Base-by-base conservation (phyloP, 164 flowering plant species). In the Vitis vinifera region DNA sequence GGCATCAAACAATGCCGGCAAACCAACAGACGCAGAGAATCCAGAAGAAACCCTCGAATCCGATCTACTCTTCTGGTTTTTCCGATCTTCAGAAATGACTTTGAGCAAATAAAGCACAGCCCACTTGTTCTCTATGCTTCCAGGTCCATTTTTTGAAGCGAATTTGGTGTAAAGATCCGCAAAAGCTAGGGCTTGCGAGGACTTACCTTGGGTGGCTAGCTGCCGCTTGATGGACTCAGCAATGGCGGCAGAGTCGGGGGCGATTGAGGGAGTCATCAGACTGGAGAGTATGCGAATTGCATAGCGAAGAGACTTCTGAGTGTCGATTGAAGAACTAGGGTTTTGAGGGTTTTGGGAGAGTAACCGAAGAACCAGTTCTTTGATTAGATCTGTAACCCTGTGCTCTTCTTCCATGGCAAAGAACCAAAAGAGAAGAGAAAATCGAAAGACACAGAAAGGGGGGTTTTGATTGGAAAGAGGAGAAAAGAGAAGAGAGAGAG, bases 191-290 rank as follows among this genome's bases (percentile, higher is more conserved):
- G 98, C 98, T 50, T 88, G 83, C 17, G 96, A 91, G 59, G 98
- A 89, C 69, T 85, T 88, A 79, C 98, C 98, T 70, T 88, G 85
- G 55, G 87, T 82, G 67, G 89, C 98, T 65, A 93, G 91, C 2
- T 78, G 87, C 19, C 97, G 91, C 84, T 91, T 96, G 85, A 93
- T 83, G 72, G 98, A 86, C 63, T 96, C 98, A 4, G 93, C 97
- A 78, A 96, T 81, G 66, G 98, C 89, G 55, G 91, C 73, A 50
- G 91, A 88, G 68, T 93, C 99, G 8, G 86, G 75, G 9, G 96
- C 76, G 65, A 92, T 77, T 9, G 99, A 91, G 0, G 99, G 99
- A 0, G 95, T 79, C 79, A 93, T 77, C n/a, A 95, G 87, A 71
- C 97, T 92, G 62, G 87, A 80, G 63, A 96, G 87, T 51, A 96